Percentiles rank a stretch among this genome's conserved stretches.
Conservation (phyloP, 306 rosid species). For the Arachis stenosperma region DNA sequence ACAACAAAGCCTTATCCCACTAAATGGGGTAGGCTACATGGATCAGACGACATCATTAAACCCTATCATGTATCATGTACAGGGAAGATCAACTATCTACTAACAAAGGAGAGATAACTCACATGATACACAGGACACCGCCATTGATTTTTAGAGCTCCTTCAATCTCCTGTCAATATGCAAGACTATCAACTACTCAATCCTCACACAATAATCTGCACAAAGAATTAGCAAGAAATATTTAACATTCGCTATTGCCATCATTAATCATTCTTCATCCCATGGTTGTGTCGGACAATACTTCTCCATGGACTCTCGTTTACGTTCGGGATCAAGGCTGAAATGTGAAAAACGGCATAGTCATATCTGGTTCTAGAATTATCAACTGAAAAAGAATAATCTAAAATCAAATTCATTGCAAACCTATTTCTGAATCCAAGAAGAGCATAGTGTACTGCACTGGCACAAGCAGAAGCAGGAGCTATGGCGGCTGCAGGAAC, state of each 20-base stretch:
- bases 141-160: conserved; percentile 30
- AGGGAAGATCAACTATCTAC: not conserved
- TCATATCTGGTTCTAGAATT: conserved; percentile 33
- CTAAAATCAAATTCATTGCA: conserved; percentile 36
- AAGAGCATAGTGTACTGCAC: conserved; percentile 84
- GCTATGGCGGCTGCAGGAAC: conserved; percentile 93
- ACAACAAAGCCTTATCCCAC: too few relatives aligned
- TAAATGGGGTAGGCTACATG: too few relatives aligned
- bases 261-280: conserved; percentile 68
- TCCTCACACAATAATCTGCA: conserved; percentile 36
- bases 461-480: conserved; percentile 98
- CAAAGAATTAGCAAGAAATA: not conserved
- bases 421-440: conserved; percentile 98
- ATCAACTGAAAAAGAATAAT: conserved; percentile 8
- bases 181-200: conserved; percentile 26
- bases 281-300: conserved; percentile 80
- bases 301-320: conserved; percentile 94
- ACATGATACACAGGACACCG: conserved; percentile 36
- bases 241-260: conserved; percentile 35
- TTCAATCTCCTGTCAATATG: conserved; percentile 40
- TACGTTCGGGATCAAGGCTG: conserved; percentile 97
- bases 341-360: not conserved
- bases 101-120: conserved; percentile 41
- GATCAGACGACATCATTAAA: too few relatives aligned
- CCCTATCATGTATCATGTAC: too few relatives aligned